Base-by-base conservation (phyloP, 2,329 filamentous ascomycete genomes). In the Cladobotryum protrusum region DNA sequence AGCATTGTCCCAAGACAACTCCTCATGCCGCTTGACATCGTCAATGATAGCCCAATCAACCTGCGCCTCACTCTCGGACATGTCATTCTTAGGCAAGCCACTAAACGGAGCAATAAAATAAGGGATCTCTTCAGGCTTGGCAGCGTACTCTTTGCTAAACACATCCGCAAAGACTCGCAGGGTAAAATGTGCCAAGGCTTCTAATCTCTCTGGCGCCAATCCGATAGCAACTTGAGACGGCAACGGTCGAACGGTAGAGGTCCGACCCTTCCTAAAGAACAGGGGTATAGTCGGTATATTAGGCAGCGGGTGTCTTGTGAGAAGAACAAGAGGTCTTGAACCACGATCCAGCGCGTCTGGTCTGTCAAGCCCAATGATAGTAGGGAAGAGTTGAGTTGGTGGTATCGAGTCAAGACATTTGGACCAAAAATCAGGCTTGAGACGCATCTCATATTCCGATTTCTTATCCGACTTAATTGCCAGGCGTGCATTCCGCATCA, bases 71-170 rank as follows among this genome's bases (percentile, higher is more conserved):
- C 15, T 39, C 3, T 49, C 49, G 4, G 56, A 46, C 1, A 45
- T 42, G 6, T 48, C 17, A 0, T 29, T 24, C 1, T 35, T 33
- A 41, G 73, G 69, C 1, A 35, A 39, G 9, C 59, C 37, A 0
- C 15, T 44, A 8, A 68, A 61, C 0, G 93, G 92, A 0, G 83
- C 86, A 13, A 96, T 62, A 72, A 90, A 96, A 66, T 96, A 99
- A 0, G 90, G 85, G 63, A 96, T 78, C 24, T 84, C 81, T 1
- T 75, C 67, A 0, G 73, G 58, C 14, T 82, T 74, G 0, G 79
- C 72, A 44, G 87, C 82, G 59, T 89, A 99, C 3, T 76, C 75
- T 65, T 99, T 99, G 66, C 90, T 92, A 71, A 96, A 97, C 0
- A 96, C 73, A 57, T 97, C 89, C 14, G 80, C 71, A 65, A 95